phyloP scores from a whole-genome alignment of 768 basidiomycete genomes.

The Termitomyces sp. region DNA sequence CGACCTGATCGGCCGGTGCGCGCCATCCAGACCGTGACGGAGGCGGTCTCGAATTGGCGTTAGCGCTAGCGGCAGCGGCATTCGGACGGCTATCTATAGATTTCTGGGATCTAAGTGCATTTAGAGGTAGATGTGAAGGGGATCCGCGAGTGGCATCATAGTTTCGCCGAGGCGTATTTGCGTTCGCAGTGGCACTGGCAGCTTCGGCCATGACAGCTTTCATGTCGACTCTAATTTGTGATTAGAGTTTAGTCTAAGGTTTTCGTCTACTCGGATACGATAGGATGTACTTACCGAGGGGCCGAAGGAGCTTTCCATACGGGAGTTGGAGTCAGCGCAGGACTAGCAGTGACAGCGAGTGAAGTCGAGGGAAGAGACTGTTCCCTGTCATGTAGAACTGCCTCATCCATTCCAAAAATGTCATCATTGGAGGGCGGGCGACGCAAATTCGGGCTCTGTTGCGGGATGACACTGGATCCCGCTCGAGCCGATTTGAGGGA shows the following conservation, averaged over 20 bases:
- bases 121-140: background rate
- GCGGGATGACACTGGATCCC: slow-evolving; percentile 20
- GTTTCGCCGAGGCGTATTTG: slow-evolving; percentile 5
- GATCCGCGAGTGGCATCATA: slow-evolving; percentile 1
- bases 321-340: slow-evolving; percentile 17
- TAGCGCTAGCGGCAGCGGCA: background rate
- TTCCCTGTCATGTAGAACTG: slow-evolving; percentile 18
- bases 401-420: slow-evolving; percentile 81
- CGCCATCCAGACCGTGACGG: slow-evolving; percentile 8
- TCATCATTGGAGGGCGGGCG: slow-evolving; percentile 49
- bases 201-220: slow-evolving; percentile 81
- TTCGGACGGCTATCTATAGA: background rate
- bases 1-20: background rate
- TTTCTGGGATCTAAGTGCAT: background rate
- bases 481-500: slow-evolving; percentile 10
- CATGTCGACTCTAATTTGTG: slow-evolving; percentile 63
- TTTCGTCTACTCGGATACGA: background rate
- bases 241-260: background rate
- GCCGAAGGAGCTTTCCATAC: slow-evolving; percentile 46
- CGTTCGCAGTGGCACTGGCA: slow-evolving; percentile 8
- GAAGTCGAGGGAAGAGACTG: slow-evolving; percentile 7
- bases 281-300: slow-evolving; percentile 40
- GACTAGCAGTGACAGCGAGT: slow-evolving; percentile 1
- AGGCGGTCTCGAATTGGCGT: background rate
- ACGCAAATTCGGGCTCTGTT: slow-evolving; percentile 18